A percentile compares a stretch with the other conserved stretches of the same genome.
Evolutionary conservation across 306 rosid genomes (phyloP).

Genomic region (barrel medic (Medicago truncatula)): DNA sequence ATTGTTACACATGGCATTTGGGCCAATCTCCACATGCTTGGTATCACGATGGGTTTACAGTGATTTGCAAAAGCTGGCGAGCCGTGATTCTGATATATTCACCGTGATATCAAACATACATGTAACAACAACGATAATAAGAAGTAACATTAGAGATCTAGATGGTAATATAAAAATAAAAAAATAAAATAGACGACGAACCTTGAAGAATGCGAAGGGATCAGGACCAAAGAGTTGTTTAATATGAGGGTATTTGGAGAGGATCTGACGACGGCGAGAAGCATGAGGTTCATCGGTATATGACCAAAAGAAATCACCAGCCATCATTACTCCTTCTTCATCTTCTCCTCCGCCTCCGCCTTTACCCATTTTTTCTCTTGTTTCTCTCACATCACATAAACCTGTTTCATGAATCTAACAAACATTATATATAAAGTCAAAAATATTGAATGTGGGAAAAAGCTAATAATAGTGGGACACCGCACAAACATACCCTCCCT

Average conservation of each 20-base stretch:
- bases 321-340: conserved; percentile 74
- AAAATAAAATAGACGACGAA: background rate
- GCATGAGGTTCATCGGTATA: conserved; percentile 96
- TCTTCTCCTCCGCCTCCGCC: conserved; percentile 39
- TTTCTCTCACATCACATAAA: background rate
- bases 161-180: too few species aligned
- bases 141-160: too few species aligned
- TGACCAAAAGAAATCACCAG: conserved; percentile 88
- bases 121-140: too few species aligned
- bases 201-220: conserved; percentile 73
- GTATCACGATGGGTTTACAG: too few species aligned
- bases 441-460: background rate
- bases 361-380: conserved; percentile 12
- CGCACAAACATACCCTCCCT: background rate
- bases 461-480: conserved; percentile 3
- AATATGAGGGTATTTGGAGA: conserved; percentile 88
- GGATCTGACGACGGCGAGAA: conserved; percentile 88
- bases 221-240: conserved; percentile 91
- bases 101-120: too few species aligned
- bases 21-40: too few species aligned
- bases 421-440: too few species aligned
- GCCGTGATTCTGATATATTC: too few species aligned
- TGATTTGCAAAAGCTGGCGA: too few species aligned
- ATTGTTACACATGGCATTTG: too few species aligned
- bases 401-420: too few species aligned